These are phyloP conservation scores for Rhodofomes roseus DNA, from an alignment of 1,284 basidiomycete genomes.

Conservation along the genomic window DNA sequence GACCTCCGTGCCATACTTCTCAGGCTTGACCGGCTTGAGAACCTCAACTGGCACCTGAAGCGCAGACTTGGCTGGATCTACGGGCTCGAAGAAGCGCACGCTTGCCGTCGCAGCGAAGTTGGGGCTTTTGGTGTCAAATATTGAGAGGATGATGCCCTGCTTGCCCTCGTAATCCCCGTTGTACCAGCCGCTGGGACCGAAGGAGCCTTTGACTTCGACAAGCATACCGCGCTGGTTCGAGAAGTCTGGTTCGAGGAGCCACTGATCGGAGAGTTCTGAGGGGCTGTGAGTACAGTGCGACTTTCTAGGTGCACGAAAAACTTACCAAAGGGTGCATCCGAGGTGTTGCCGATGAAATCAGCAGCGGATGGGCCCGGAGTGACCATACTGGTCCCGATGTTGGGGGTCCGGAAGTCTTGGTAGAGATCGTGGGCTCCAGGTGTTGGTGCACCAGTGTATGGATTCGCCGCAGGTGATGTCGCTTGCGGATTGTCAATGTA, in stretches of 20 bases:
- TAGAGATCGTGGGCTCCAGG: slow-evolving; percentile 32
- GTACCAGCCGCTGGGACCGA: slow-evolving; percentile 38
- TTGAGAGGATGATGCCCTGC: slow-evolving; percentile 38
- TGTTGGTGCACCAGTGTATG: slow-evolving; percentile 37
- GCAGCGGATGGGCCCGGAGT: slow-evolving; percentile 7
- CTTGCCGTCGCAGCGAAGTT: slow-evolving; percentile 26
- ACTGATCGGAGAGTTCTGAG: slow-evolving; percentile 28
- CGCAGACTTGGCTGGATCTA: slow-evolving; percentile 16
- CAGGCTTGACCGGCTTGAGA: slow-evolving; percentile 27
- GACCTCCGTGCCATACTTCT: slow-evolving; percentile 19
- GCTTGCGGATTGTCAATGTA: not conserved
- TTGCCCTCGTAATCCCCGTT: slow-evolving; percentile 52
- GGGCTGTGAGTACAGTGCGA: not conserved
- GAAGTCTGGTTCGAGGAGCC: slow-evolving; percentile 46
- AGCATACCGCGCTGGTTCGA: slow-evolving; percentile 44
- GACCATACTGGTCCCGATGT: slow-evolving; percentile 5
- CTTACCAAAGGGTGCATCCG: slow-evolving; percentile 11
- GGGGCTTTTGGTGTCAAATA: slow-evolving; percentile 33
- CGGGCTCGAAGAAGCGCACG: slow-evolving; percentile 25
- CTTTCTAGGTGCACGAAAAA: not conserved
- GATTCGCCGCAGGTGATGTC: not conserved
- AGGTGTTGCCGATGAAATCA: slow-evolving; percentile 2
- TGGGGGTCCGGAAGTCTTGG: slow-evolving; percentile 26
- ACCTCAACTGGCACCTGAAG: slow-evolving; percentile 27
- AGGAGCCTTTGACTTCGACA: slow-evolving; percentile 44